A percentile compares a stretch with the other conserved stretches of the same genome.
Conservation (phyloP, 2,329 filamentous ascomycete genomes). For the Sporothrix schenckii region DNA sequence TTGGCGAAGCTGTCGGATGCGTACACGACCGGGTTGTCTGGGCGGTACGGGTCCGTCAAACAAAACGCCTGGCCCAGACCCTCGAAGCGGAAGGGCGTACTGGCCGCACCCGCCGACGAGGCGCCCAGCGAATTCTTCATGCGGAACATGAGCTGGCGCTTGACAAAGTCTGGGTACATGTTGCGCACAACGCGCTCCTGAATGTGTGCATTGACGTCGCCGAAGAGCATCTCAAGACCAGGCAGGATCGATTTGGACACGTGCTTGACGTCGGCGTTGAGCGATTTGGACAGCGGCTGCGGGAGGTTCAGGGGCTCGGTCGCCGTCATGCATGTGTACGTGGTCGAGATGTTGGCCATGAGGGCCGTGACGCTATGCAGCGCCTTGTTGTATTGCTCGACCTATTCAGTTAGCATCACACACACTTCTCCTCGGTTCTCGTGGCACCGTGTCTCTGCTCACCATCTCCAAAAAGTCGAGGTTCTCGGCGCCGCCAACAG, state of each 20-base stretch:
- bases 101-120: constrained; percentile 38
- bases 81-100: constrained; percentile 36
- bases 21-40: constrained; percentile 55
- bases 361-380: constrained; percentile 47
- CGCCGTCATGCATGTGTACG: constrained; percentile 46
- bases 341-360: constrained; percentile 45
- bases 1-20: constrained; percentile 56
- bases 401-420: constrained; percentile 41
- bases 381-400: constrained; percentile 50
- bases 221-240: constrained; percentile 49
- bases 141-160: constrained; percentile 52
- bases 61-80: constrained; percentile 63
- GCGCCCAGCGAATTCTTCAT: constrained; percentile 51
- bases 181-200: constrained; percentile 48
- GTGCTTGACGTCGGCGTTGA: constrained; percentile 53
- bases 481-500: constrained; percentile 51
- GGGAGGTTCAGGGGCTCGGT: constrained; percentile 50
- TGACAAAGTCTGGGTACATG: constrained; percentile 56
- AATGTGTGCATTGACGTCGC: constrained; percentile 46
- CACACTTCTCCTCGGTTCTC: neutral
- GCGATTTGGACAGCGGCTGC: constrained; percentile 45
- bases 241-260: constrained; percentile 51
- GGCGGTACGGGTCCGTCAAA: constrained; percentile 55
- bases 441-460: constrained; percentile 34
- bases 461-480: constrained; percentile 56